phyloP scores from a whole-genome alignment of 148 eudicot species.

The Fallopia convolvulus region DNA sequence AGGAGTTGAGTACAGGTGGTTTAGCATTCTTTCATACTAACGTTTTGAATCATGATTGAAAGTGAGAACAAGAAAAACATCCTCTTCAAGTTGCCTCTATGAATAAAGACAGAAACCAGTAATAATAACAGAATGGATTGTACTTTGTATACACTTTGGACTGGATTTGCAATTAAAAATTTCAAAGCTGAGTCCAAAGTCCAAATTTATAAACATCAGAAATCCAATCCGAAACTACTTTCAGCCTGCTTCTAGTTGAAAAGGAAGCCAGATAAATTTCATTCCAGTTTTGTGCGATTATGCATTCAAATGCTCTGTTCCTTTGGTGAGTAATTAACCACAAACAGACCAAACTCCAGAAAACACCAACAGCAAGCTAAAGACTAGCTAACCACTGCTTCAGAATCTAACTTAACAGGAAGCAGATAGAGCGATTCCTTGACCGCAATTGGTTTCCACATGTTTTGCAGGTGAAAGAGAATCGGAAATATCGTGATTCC shows the following conservation, averaged over 20 bases:
- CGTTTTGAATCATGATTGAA: neutral
- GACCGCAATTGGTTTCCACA: neutral
- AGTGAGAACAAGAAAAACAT: neutral
- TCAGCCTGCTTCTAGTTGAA: neutral
- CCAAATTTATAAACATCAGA: neutral
- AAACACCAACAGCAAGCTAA: neutral
- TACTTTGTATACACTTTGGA: neutral
- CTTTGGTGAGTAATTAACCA: neutral
- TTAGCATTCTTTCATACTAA: neutral
- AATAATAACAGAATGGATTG: neutral
- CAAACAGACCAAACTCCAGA: neutral
- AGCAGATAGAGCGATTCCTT: neutral
- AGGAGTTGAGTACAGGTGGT: neutral
- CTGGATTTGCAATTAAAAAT: neutral
- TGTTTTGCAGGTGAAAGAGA: neutral
- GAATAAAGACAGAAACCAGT: neutral
- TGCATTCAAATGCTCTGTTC: neutral
- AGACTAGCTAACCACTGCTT: neutral
- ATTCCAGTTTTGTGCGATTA: neutral
- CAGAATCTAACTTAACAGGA: neutral
- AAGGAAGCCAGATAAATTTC: neutral
- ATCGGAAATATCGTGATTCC: neutral
- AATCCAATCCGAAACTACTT: neutral
- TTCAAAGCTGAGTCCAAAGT: neutral
- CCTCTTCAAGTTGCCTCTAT: neutral